A percentile compares a stretch with the other conserved stretches of the same genome.
These are phyloP conservation scores for Suillus brevipes DNA, from an alignment of 768 basidiomycete species.

Conservation along the genomic window DNA sequence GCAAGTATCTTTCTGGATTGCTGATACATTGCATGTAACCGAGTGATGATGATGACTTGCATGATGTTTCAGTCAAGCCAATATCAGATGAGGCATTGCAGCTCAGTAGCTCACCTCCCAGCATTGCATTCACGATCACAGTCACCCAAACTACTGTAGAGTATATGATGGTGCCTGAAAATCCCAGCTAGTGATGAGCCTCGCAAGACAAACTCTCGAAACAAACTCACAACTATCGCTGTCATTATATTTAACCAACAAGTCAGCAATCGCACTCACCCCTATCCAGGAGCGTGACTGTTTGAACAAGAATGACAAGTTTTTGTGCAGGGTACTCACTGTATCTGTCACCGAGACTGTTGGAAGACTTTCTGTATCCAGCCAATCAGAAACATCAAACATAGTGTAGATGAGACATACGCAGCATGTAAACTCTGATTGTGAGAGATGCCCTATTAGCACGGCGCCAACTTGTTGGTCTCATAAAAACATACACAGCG, in stretches of 20 bases:
- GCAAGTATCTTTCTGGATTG: background rate
- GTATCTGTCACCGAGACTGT: background rate
- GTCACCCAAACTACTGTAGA: background rate
- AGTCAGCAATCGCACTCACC: background rate
- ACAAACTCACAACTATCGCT: background rate
- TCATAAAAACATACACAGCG: background rate
- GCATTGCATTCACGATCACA: background rate
- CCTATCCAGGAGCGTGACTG: background rate
- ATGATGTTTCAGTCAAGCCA: background rate
- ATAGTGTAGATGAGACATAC: background rate
- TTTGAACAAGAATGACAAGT: background rate
- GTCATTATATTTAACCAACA: background rate
- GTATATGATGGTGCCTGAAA: background rate
- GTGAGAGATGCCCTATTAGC: background rate
- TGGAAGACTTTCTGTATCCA: background rate
- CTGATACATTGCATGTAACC: conserved; percentile 1
- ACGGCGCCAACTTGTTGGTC: background rate
- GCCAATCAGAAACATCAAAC: background rate
- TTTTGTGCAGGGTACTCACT: background rate
- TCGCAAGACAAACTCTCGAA: background rate
- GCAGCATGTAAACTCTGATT: background rate
- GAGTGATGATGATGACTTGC: background rate
- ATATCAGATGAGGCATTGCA: background rate
- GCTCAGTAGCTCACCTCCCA: background rate
- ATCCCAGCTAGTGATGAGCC: background rate